Evolutionary conservation across 371 early-diverging fungal genomes (phyloP).

Genomic region (Mucor racemosus): DNA sequence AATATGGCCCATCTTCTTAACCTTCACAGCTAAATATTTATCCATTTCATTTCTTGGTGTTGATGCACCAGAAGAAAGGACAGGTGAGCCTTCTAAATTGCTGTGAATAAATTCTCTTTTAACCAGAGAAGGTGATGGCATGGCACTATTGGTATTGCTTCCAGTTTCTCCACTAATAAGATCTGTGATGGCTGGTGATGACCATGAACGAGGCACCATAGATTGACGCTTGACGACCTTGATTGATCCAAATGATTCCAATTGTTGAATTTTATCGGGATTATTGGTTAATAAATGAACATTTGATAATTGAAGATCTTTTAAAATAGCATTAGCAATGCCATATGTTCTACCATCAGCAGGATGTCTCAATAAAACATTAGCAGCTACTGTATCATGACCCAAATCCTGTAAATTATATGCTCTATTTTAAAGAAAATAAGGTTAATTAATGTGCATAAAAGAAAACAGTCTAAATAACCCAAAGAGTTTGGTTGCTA

Average conservation of each 20-base stretch:
- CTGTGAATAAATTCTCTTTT: slow-evolving; percentile 8
- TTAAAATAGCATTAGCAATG: slow-evolving; percentile 88
- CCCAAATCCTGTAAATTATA: slow-evolving; percentile 97
- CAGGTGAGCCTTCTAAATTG: slow-evolving; percentile 21
- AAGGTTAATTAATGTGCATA: neutral
- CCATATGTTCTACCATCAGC: slow-evolving; percentile 92
- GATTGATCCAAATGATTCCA: slow-evolving; percentile 70
- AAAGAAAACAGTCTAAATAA: neutral
- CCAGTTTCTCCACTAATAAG: slow-evolving; percentile 11
- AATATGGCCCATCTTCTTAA: slow-evolving; percentile 88
- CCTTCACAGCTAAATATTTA: slow-evolving; percentile 82
- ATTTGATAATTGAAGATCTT: slow-evolving; percentile 71
- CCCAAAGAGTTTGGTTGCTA: neutral
- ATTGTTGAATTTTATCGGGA: slow-evolving; percentile 88
- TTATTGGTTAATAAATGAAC: slow-evolving; percentile 94
- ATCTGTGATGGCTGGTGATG: slow-evolving; percentile 27
- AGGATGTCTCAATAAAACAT: slow-evolving; percentile 86
- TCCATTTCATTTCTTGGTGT: slow-evolving; percentile 69
- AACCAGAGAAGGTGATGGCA: slow-evolving; percentile 23
- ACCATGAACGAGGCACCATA: slow-evolving; percentile 90
- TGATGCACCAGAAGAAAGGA: slow-evolving; percentile 25
- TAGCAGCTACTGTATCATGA: slow-evolving; percentile 94
- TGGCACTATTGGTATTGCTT: slow-evolving; percentile 27
- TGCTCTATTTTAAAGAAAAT: slow-evolving; percentile 62
- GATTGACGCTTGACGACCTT: slow-evolving; percentile 82